Base-by-base conservation (phyloP, 169 alveolate species). In the Toxoplasma gondii region DNA sequence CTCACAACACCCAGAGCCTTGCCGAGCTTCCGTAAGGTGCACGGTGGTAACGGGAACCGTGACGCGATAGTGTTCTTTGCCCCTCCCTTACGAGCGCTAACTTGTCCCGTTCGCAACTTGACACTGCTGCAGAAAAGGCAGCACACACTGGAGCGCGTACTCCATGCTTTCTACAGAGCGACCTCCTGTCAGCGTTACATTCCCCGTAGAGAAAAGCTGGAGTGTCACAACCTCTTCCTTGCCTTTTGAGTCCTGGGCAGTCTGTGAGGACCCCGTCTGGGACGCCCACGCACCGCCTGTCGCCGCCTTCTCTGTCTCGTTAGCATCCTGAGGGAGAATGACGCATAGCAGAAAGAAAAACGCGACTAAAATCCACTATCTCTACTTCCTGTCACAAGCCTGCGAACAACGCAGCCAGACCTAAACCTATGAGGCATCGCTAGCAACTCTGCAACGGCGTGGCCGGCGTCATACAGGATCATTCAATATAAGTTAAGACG, bases 111-210 rank as follows among this genome's bases (percentile, higher is more conserved):
- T 82, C n/a, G 12, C 64, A 12, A 82, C 67, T 36, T 82, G 67
- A 27, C 90, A 82, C 90, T 39, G 58, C 90, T 82, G 90, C 31
- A 90, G 93, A 70, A 88, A 54, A n/a, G 92, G 92, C 36, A 88
- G 53, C 34, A 88, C 84, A 29, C 84, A 53, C 92, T 45, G 87
- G 27, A 90, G 53, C 5, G 93, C 93, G 44, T 90, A 78, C 88
- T 67, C 82, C 88, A 69, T 67, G n/a, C 87, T 58, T 12, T 38
- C 88, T 67, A 70, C 67, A 67, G 93, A 67, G 12, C 93, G 93
- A 9, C 87, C 93, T 0, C 93, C 93, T 0, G 88, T 69, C 36
- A 90, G 45, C 43, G 93, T 90, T 9, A 90, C 64, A 24, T 78
- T 90, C 69, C 93, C 93, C 69, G 87, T 90, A 45, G 87, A 58